A percentile compares a stretch with the other conserved stretches of the same genome.
Evolutionary conservation across 2,329 filamentous ascomycete species (phyloP).

Genomic region (Verticillium alfalfae): DNA sequence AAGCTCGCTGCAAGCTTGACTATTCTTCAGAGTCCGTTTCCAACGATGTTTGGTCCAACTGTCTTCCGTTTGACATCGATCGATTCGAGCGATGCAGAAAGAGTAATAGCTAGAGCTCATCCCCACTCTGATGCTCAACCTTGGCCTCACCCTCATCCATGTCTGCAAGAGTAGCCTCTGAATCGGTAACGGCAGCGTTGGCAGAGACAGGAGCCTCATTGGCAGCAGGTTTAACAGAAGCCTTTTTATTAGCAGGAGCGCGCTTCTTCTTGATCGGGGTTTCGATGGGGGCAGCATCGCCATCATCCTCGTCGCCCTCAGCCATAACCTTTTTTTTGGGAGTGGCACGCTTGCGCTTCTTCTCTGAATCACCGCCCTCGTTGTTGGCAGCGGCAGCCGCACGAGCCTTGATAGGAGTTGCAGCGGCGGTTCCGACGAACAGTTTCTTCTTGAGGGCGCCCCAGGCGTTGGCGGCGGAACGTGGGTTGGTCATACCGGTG

Average conservation of each 20-base stretch:
- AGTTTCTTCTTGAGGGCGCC: conserved; percentile 18
- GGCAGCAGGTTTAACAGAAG: background rate
- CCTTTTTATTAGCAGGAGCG: background rate
- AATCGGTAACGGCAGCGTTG: background rate
- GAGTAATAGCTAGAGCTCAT: too few relatives aligned
- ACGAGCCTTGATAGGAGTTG: conserved; percentile 13
- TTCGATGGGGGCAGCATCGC: background rate
- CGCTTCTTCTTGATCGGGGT: conserved; percentile 10
- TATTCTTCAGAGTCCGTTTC: background rate
- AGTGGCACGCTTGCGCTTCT: conserved; percentile 7
- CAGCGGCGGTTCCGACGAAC: conserved; percentile 7
- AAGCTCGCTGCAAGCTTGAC: background rate
- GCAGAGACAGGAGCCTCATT: conserved; percentile 2
- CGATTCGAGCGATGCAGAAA: too few relatives aligned
- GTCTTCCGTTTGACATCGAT: background rate
- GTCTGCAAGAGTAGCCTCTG: background rate
- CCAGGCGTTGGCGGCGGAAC: conserved; percentile 18
- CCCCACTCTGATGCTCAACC: background rate
- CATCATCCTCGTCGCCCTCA: background rate
- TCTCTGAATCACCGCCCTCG: background rate
- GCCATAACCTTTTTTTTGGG: conserved; percentile 2
- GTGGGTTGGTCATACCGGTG: conserved; percentile 15
- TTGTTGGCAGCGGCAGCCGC: conserved; percentile 1
- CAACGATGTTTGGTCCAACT: background rate
- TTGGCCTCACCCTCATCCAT: conserved; percentile 2